Evolutionary conservation across 345 rosid species (phyloP).

Genomic region (Psidium guajava): DNA sequence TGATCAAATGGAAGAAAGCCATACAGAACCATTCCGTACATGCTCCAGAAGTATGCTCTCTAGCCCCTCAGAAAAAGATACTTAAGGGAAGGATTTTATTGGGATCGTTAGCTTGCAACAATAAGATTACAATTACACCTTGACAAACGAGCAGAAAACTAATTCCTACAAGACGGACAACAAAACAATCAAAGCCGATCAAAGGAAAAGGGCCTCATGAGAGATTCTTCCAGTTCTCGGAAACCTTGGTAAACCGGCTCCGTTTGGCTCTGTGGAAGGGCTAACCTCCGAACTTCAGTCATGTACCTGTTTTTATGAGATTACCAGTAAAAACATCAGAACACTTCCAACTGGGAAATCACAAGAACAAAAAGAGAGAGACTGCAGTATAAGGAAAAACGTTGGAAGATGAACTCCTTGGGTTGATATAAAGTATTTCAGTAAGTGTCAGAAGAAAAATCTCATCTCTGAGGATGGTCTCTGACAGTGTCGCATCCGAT

Average conservation of each 20-base stretch:
- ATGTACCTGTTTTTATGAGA: slow-evolving; percentile 49
- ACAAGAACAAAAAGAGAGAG: neutral
- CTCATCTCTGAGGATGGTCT: neutral
- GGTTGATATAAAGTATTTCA: neutral
- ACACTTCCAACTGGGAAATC: neutral
- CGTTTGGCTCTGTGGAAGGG: slow-evolving; percentile 68
- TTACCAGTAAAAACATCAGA: neutral
- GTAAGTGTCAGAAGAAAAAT: neutral
- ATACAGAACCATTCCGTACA: neutral
- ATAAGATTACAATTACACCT: neutral
- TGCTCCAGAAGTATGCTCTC: neutral
- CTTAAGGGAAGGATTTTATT: neutral
- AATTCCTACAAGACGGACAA: neutral
- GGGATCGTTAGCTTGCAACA: neutral
- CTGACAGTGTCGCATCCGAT: neutral
- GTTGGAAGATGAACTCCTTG: neutral
- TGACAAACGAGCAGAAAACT: neutral
- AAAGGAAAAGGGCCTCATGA: slow-evolving; percentile 28
- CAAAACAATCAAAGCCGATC: slow-evolving; percentile 23
- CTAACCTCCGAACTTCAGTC: slow-evolving; percentile 80
- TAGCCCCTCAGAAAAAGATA: neutral
- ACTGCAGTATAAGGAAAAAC: neutral
- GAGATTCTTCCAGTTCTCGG: slow-evolving; percentile 83
- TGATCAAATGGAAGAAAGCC: neutral
- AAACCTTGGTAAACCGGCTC: slow-evolving; percentile 75